phyloP scores from a whole-genome alignment of 2,329 filamentous ascomycete species.

The Didymella exigua region DNA sequence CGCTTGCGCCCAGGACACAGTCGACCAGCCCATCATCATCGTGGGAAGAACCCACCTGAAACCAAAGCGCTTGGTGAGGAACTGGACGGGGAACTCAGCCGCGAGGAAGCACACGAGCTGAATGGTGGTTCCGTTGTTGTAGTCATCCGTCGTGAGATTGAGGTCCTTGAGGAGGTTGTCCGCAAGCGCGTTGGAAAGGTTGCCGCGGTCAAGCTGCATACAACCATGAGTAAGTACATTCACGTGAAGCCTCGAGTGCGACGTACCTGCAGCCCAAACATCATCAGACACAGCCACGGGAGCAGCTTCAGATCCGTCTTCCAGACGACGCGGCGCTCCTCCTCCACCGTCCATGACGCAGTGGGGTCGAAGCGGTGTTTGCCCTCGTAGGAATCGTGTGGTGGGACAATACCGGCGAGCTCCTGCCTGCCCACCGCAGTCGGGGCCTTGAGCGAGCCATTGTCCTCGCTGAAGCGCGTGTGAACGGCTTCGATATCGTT shows the following conservation, averaged over 20 bases:
- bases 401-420: constrained; percentile 40
- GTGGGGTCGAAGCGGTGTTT: constrained; percentile 62
- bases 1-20: constrained; percentile 68
- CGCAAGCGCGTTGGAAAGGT: constrained; percentile 45
- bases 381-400: constrained; percentile 59
- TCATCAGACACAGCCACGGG: constrained; percentile 44
- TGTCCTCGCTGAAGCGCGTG: constrained; percentile 31
- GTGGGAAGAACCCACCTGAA: constrained; percentile 52
- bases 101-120: constrained; percentile 85
- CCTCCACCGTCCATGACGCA: constrained; percentile 60
- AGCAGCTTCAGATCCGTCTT: constrained; percentile 51
- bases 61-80: constrained; percentile 53
- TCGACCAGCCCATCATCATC: constrained; percentile 53
- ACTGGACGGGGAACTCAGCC: constrained; percentile 51
- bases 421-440: constrained; percentile 37
- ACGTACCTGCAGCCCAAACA: constrained; percentile 51
- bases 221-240: not conserved
- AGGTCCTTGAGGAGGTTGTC: constrained; percentile 41
- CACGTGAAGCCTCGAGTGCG: not conserved
- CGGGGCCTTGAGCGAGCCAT: constrained; percentile 29
- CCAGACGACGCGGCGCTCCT: constrained; percentile 61
- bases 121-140: constrained; percentile 51
- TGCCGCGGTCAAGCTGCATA: constrained; percentile 54
- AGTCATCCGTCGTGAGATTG: constrained; percentile 39
- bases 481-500: constrained; percentile 33